Evolutionary conservation across 192 early-diverging fungal genomes (phyloP), one percentile per base, ranked within the genome.

Genomic region (Linnemannia elongata): DNA sequence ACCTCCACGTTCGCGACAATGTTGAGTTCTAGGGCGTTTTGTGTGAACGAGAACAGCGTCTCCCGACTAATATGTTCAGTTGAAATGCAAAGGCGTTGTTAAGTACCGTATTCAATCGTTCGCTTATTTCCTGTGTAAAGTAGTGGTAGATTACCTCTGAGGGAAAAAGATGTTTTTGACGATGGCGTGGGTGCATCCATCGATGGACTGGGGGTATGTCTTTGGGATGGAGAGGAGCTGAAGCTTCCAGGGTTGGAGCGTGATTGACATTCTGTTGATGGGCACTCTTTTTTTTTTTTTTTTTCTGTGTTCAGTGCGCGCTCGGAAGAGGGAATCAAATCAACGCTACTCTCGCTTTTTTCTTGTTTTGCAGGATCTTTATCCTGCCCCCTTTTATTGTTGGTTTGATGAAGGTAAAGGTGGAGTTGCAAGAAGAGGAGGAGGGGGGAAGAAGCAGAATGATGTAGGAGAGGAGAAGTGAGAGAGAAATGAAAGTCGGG

Each of bases 1-100:
- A 90, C 87, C 17, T 90, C 89, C 7, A 90, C 81, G 55, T 93
- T 91, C 5, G 93, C 93, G 22, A 95, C 88, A 73, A 95, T 92
- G 47, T 93, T 93, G 0, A 95, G 88, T 54, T 95, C 94, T 68
- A 93, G 89, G 15, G 93, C 88, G 85, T 94, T 95, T 74, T 95
- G 94, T 5, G 94, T 94, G 79, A 91, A 92, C 30, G 89, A 91
- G 71, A 95, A 95, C 69, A 95, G 93, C n/a, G 85, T 85, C 39
- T 89, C 89, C 17, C 76, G 76, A 69, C 89, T 92, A 72, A 22
- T 38, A 22, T 41, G 44, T 45, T 45, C 44, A 45, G 15, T 45
- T 45, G 44, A 45, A 45, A 15, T n/a, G 12, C 44, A 13, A 13
- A 45, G 44, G 44, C 12, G 13, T 13, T 15, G 44, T 45, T 45